These are phyloP conservation scores for Triticum urartu DNA, from an alignment of 176 grass and related monocot species.

Conservation along the genomic window DNA sequence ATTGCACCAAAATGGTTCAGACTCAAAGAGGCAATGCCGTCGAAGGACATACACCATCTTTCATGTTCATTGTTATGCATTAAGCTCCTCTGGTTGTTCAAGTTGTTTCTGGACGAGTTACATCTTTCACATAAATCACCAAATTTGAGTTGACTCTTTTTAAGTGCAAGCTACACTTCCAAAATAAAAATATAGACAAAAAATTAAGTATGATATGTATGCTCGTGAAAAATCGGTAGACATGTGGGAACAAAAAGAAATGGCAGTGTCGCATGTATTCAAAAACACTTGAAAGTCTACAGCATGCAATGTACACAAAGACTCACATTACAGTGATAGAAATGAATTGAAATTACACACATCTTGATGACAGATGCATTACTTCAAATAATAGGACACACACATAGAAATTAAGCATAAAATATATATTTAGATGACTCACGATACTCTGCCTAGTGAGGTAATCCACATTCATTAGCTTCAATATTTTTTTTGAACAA, in stretches of 20 bases:
- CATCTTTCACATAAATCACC: no score
- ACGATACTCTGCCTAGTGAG: no score
- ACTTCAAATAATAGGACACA: neutral
- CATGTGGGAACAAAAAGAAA: neutral
- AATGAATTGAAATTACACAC: neutral
- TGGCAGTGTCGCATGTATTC: neutral
- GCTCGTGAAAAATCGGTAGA: neutral
- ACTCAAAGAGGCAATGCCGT: no score
- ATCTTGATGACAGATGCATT: neutral
- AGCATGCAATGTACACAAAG: neutral
- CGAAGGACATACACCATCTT: no score
- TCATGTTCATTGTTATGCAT: no score
- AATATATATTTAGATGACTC: neutral
- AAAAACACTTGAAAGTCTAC: neutral
- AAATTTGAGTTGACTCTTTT: no score
- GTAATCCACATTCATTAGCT: no score
- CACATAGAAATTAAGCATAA: neutral
- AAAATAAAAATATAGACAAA: conserved; percentile 22
- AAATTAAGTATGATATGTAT: no score
- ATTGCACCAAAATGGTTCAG: neutral
- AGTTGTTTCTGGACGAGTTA: no score
- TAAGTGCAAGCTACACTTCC: conserved; percentile 48
- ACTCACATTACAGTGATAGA: neutral
- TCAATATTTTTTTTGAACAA: neutral
- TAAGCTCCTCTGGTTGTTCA: no score